These are phyloP conservation scores for Ailanthus altissimus DNA, from an alignment of 345 rosid species.

Conservation along the genomic window DNA sequence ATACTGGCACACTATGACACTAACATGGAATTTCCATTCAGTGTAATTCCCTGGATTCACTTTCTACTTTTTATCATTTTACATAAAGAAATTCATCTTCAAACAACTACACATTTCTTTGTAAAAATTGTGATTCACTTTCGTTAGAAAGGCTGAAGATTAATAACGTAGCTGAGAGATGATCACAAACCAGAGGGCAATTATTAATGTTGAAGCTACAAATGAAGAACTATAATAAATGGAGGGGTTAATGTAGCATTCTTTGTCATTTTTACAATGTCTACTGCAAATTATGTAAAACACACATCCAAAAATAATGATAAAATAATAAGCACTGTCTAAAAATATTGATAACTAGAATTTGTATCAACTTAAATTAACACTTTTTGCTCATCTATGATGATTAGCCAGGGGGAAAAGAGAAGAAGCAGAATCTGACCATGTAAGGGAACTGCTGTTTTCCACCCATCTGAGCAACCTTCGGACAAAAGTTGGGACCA, in stretches of 20 bases:
- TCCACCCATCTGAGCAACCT: slow-evolving; percentile 81
- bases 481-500: slow-evolving; percentile 88
- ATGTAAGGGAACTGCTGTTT: slow-evolving; percentile 92
- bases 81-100: not conserved
- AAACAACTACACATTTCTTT: not conserved
- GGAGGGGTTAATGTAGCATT: not conserved
- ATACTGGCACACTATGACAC: not conserved
- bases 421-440: slow-evolving; percentile 53
- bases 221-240: not conserved
- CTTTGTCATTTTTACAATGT: not conserved
- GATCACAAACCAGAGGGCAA: not conserved
- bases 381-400: not conserved
- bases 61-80: not conserved
- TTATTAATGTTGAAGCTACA: not conserved
- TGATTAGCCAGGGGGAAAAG: not conserved
- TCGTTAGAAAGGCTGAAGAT: not conserved
- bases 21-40: not conserved
- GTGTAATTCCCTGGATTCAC: not conserved
- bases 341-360: not conserved
- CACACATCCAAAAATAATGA: not conserved
- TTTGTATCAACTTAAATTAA: not conserved
- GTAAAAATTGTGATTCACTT: not conserved
- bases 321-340: not conserved
- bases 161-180: not conserved
- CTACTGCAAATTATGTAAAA: not conserved